Evolutionary conservation across 495 filamentous ascomycete species (phyloP).

Genomic region (Penicillium daleae): DNA sequence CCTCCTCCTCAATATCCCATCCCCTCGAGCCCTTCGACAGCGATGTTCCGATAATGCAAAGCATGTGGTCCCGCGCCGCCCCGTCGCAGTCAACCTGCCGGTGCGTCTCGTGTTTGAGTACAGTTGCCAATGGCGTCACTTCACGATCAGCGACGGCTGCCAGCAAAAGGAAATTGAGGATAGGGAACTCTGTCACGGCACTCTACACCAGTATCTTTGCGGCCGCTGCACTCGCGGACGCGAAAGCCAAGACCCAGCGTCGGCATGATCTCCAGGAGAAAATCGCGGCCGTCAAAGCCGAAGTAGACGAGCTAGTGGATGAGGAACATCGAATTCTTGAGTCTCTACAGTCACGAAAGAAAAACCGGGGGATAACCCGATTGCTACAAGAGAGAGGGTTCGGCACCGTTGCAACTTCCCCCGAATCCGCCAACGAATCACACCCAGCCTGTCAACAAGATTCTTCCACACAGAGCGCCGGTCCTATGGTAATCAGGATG

Average conservation of each 20-base stretch:
- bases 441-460: constrained; percentile 21
- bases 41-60: constrained; percentile 64
- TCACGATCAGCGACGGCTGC: constrained; percentile 57
- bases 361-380: constrained; percentile 21
- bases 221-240: constrained; percentile 69
- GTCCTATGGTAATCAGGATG: constrained; percentile 10
- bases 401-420: constrained; percentile 22
- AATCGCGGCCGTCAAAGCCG: constrained; percentile 51
- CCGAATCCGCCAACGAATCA: constrained; percentile 14
- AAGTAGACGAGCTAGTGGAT: constrained; percentile 47
- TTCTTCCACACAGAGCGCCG: constrained; percentile 29
- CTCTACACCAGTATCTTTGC: constrained; percentile 74
- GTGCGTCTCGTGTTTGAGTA: constrained; percentile 64
- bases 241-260: constrained; percentile 61
- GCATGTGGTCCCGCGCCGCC: constrained; percentile 70
- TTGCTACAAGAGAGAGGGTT: constrained; percentile 30
- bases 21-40: constrained; percentile 14
- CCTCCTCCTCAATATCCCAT: neutral
- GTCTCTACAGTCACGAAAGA: constrained; percentile 33
- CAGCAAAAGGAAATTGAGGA: constrained; percentile 53
- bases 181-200: constrained; percentile 68
- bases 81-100: constrained; percentile 63
- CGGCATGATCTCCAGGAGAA: constrained; percentile 66
- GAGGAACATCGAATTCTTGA: constrained; percentile 45
- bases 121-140: constrained; percentile 53